These are phyloP conservation scores for Pseudomonodictys pantanalensis DNA, from an alignment of 495 filamentous ascomycete genomes.

Conservation along the genomic window DNA sequence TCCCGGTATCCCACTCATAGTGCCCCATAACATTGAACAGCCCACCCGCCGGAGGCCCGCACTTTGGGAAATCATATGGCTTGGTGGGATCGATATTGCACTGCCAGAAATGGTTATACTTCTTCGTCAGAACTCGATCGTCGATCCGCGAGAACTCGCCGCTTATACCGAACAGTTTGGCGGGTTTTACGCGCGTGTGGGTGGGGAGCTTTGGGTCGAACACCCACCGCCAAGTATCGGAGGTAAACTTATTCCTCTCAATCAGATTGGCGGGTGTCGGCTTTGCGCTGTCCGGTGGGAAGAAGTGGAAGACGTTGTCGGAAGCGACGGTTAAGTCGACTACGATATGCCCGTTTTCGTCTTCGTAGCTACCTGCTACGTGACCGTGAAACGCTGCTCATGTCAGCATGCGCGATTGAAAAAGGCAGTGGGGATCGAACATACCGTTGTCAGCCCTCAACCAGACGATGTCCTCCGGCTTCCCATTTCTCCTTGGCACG, in stretches of 20 bases:
- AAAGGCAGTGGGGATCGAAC: background rate
- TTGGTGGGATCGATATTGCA: slow-evolving; percentile 24
- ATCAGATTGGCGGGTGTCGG: slow-evolving; percentile 20
- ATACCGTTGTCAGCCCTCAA: slow-evolving; percentile 32
- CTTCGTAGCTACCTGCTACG: slow-evolving; percentile 33
- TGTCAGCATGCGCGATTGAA: background rate
- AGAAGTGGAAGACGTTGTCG: slow-evolving; percentile 37
- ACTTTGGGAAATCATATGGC: slow-evolving; percentile 28
- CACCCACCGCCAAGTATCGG: slow-evolving; percentile 54
- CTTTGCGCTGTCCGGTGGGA: slow-evolving; percentile 27
- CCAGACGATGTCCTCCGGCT: slow-evolving; percentile 34
- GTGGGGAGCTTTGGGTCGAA: slow-evolving; percentile 49
- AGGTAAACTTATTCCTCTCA: slow-evolving; percentile 41
- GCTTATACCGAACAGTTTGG: slow-evolving; percentile 44
- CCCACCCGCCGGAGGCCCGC: slow-evolving; percentile 31
- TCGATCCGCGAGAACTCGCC: slow-evolving; percentile 62
- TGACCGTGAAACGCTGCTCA: slow-evolving; percentile 33
- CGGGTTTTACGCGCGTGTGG: slow-evolving; percentile 32
- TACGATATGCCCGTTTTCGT: slow-evolving; percentile 46
- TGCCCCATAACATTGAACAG: slow-evolving; percentile 35
- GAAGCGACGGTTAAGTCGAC: slow-evolving; percentile 53
- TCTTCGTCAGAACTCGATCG: slow-evolving; percentile 52
- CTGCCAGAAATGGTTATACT: slow-evolving; percentile 53
- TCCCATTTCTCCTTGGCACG: slow-evolving; percentile 30
- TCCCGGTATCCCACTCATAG: slow-evolving; percentile 27